These are phyloP conservation scores for Daldinia sp. DNA, from an alignment of 2,329 filamentous ascomycete species.

Conservation along the genomic window DNA sequence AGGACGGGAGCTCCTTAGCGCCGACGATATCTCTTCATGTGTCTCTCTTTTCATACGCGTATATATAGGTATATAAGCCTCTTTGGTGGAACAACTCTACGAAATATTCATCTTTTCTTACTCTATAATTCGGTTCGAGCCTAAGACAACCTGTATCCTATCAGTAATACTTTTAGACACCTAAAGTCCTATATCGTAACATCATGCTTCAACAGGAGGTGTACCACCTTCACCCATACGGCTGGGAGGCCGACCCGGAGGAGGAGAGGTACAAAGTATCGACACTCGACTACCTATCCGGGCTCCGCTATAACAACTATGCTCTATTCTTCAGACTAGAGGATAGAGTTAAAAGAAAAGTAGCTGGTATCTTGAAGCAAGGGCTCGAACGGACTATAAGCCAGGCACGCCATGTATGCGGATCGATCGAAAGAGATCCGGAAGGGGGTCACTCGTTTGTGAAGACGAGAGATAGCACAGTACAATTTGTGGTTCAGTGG, in stretches of 20 bases:
- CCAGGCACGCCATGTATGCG: conserved; percentile 50
- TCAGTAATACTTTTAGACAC: no score
- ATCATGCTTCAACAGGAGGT: conserved; percentile 11
- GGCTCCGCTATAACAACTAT: conserved; percentile 48
- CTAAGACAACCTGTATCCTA: no score
- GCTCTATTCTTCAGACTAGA: conserved; percentile 29
- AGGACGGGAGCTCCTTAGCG: not conserved
- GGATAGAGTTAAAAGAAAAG: conserved; percentile 8
- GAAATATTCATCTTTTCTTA: no score
- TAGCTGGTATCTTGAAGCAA: conserved; percentile 41
- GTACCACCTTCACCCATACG: conserved; percentile 14
- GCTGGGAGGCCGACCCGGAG: conserved; percentile 26
- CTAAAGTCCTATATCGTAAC: no score
- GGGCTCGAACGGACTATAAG: conserved; percentile 49
- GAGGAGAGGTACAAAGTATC: conserved; percentile 19
- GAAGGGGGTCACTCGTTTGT: conserved; percentile 48
- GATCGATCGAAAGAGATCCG: conserved; percentile 50
- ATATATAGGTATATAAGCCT: no score
- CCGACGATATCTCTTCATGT: not conserved
- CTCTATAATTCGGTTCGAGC: no score
- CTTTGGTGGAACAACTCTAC: no score
- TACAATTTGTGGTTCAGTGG: conserved; percentile 44
- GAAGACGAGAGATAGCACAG: conserved; percentile 42
- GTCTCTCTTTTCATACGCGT: not conserved
- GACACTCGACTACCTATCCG: conserved; percentile 22